These are phyloP conservation scores for Globisporangium solare DNA, from an alignment of 352 stramenopile species.

Conservation along the genomic window DNA sequence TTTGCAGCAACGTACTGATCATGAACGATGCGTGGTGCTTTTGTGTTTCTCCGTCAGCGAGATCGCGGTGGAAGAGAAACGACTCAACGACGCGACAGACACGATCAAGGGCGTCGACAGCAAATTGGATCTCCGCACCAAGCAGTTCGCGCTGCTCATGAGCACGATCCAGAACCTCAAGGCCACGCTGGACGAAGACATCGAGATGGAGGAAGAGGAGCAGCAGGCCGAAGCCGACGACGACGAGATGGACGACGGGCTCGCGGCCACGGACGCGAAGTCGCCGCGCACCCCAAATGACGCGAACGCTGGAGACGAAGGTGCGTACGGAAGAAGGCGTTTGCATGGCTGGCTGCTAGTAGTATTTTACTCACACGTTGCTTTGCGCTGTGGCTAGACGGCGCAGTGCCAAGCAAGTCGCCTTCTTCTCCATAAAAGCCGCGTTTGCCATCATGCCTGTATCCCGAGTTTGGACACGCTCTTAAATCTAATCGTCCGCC, in stretches of 20 bases:
- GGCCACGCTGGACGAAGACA: conserved; percentile 68
- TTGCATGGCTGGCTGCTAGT: not conserved
- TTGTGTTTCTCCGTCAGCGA: conserved; percentile 24
- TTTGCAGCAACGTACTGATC: no score
- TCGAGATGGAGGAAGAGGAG: conserved; percentile 53
- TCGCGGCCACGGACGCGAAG: conserved; percentile 3
- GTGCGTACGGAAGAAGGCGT: not conserved
- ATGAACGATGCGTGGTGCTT: no score
- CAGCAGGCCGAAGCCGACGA: conserved; percentile 41
- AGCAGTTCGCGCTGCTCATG: conserved; percentile 82
- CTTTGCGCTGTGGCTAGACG: conserved; percentile 8
- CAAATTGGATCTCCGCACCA: conserved; percentile 64
- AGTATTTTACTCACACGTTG: no score
- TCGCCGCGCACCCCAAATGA: conserved; percentile 9
- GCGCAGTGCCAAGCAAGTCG: conserved; percentile 12
- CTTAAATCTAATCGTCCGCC: conserved; percentile 27
- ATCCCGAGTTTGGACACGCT: no score
- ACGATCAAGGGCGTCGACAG: conserved; percentile 47
- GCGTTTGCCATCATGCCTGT: no score
- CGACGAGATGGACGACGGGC: conserved; percentile 66
- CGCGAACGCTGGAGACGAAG: conserved; percentile 13
- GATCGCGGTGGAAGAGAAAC: conserved; percentile 54
- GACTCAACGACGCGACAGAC: conserved; percentile 47
- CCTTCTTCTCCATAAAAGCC: conserved; percentile 5
- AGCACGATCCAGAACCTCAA: conserved; percentile 84